Evolutionary conservation across 345 rosid genomes (phyloP), one percentile per base, ranked within the genome.

Genomic region (Fremontodendron californicum): DNA sequence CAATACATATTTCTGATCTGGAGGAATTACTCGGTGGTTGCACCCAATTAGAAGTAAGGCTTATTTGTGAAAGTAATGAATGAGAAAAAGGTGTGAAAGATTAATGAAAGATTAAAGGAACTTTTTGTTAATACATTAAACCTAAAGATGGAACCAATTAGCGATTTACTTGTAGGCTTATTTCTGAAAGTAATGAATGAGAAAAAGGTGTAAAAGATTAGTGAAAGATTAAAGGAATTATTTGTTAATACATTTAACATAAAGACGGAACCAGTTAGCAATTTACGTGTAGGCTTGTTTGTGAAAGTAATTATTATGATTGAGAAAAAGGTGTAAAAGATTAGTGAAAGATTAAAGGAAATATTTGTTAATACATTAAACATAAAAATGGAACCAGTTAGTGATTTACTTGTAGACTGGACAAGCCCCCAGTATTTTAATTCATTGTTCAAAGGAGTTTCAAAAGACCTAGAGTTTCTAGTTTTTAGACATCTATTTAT

Each of bases 11-110:
- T 40, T 84, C 86, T 81, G 98, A 90, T 71, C 86, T 93, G 77
- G 94, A 93, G 88, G 93, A 88, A 81, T 85, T 95, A 80, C 93
- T 93, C 2, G 76, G 81, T 75, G 92, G 97, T 64, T 95, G 99
- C 88, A 78, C 85, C 13, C 88, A 82, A 74, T 87, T 95, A 85
- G 98, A 95, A 91, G 98, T 94, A 90, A 91, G 94, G 76, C 64
- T 76, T 71, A 46, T 27, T 27, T 78, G 25, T 37, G 77, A 55
- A 69, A 70, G 40, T 72, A 67, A 71, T 42, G 4, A 75, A 52
- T 52, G 33, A 12, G 42, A 74, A 42, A 58, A 16, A 19, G 4
- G 58, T 42, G 16, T 61, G 19, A 60, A 60, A 74, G 55, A 58
- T 27, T 25, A 60, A 46, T 71, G 16, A 27, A 75, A 62, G 27